A percentile compares a stretch with the other conserved stretches of the same genome.
Evolutionary conservation across 352 stramenopile species (phyloP).

Genomic region (Phytophthora quininea): DNA sequence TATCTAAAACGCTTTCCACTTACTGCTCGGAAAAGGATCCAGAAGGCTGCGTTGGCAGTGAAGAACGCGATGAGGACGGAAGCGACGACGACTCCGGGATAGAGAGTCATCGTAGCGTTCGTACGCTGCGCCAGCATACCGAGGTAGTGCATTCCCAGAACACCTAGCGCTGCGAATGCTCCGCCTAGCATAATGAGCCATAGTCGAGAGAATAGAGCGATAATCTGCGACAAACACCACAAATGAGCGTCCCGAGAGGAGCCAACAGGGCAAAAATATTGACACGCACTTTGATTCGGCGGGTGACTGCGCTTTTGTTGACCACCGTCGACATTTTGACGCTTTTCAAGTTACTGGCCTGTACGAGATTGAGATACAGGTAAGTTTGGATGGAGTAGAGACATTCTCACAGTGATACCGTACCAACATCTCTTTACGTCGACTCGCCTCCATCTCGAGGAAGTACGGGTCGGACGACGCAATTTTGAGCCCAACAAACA

Average conservation of each 20-base stretch:
- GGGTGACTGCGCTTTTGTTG: conserved; percentile 36
- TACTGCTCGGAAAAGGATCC: conserved; percentile 69
- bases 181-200: conserved; percentile 60
- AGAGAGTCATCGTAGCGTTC: conserved; percentile 44
- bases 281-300: conserved; percentile 36
- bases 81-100: conserved; percentile 42
- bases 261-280: background rate
- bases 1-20: background rate
- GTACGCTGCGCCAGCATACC: conserved; percentile 67
- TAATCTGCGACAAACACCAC: conserved; percentile 34
- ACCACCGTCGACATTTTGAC: conserved; percentile 48
- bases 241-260: background rate
- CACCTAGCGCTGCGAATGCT: conserved; percentile 55
- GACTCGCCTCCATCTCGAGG: conserved; percentile 56
- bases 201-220: conserved; percentile 61
- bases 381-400: background rate
- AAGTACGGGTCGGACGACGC: conserved; percentile 66
- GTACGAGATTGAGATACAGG: background rate
- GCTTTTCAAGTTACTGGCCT: conserved; percentile 42
- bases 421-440: conserved; percentile 54
- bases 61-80: conserved; percentile 63
- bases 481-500: conserved; percentile 61
- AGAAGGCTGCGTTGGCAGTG: conserved; percentile 65
- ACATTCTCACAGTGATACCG: no score
- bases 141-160: conserved; percentile 74